phyloP scores from a whole-genome alignment of 805 yeast genomes.

The Candida xyloterini region DNA sequence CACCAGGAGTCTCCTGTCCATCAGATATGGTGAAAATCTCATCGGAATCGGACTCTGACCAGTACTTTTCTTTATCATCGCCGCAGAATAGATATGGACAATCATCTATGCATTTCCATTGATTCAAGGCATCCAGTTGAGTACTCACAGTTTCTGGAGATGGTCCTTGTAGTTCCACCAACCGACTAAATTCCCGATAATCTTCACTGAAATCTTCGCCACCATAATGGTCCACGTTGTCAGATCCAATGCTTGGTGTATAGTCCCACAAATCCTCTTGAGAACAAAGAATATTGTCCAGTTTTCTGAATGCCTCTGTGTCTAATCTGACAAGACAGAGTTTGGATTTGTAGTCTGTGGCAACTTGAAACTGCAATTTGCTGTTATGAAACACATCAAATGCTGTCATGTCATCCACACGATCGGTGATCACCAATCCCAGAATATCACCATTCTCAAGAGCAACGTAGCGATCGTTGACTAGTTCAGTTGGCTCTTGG shows the following conservation, averaged over 20 bases:
- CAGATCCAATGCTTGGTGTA: background rate
- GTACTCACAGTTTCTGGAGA: background rate
- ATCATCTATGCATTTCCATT: background rate
- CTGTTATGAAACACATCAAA: slow-evolving; percentile 21
- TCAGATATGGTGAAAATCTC: slow-evolving; percentile 2
- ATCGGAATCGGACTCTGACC: background rate
- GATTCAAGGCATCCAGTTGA: background rate
- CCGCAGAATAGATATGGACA: slow-evolving; percentile 1
- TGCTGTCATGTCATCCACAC: background rate
- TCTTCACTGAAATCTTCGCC: slow-evolving; percentile 2
- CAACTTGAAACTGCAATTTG: slow-evolving; percentile 24
- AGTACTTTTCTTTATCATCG: background rate
- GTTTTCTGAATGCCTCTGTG: slow-evolving; percentile 3
- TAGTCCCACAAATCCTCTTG: slow-evolving; percentile 3
- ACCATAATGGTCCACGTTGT: background rate
- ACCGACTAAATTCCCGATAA: background rate
- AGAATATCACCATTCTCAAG: slow-evolving; percentile 22
- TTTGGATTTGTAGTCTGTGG: slow-evolving; percentile 11
- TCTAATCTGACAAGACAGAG: slow-evolving; percentile 18
- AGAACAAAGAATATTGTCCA: background rate
- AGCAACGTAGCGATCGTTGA: background rate
- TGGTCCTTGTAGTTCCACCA: background rate
- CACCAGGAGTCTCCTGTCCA: slow-evolving; percentile 7
- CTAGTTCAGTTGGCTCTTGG: background rate
- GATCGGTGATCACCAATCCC: slow-evolving; percentile 17